phyloP scores from a whole-genome alignment of 306 rosid species.

The Albizia julibrissin region DNA sequence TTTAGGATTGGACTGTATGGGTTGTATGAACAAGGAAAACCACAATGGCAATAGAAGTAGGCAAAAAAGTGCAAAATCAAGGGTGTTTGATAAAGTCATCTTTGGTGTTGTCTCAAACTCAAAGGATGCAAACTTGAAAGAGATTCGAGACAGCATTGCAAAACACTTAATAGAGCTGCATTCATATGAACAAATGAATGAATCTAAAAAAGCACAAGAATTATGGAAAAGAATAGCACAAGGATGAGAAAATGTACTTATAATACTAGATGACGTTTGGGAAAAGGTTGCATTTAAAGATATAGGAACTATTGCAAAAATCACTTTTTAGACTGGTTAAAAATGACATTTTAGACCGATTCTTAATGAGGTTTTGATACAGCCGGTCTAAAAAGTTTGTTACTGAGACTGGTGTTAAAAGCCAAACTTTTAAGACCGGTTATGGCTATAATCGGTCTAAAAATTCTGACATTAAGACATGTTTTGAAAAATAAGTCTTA shows the following conservation, averaged over 20 bases:
- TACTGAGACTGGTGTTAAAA: too few relatives aligned
- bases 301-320: neutral
- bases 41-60: slow-evolving; percentile 3
- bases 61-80: neutral
- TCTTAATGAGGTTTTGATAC: too few relatives aligned
- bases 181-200: neutral
- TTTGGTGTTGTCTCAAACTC: neutral
- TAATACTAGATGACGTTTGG: slow-evolving; percentile 38
- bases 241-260: slow-evolving; percentile 14
- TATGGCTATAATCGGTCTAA: too few relatives aligned
- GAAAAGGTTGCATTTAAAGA: neutral
- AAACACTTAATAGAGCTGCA: neutral
- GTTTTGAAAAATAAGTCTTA: too few relatives aligned
- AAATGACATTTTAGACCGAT: too few relatives aligned
- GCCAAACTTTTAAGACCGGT: too few relatives aligned
- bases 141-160: slow-evolving; percentile 32
- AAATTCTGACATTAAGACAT: too few relatives aligned
- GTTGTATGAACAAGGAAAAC: neutral
- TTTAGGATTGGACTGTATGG: neutral
- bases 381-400: too few relatives aligned
- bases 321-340: too few relatives aligned
- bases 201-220: neutral
- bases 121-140: neutral
- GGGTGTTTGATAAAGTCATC: neutral
- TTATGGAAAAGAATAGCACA: neutral